Evolutionary conservation across 1,139 yeast species (phyloP).

Genomic region (Yueomyces sp.): DNA sequence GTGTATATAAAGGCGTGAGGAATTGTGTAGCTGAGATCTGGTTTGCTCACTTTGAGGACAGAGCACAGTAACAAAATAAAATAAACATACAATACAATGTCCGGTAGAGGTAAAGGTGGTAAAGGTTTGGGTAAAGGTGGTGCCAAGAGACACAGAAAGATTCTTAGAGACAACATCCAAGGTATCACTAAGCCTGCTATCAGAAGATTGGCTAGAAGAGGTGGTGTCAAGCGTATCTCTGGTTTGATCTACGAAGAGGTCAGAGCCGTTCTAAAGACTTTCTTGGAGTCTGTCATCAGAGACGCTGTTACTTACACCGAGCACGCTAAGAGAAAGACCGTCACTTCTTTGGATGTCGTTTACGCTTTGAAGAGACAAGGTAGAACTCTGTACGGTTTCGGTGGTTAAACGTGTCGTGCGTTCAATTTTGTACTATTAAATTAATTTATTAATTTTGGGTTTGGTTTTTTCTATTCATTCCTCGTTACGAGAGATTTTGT

Average conservation of each 20-base stretch:
- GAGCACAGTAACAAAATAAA: slow-evolving; percentile 1
- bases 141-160: slow-evolving; percentile 98
- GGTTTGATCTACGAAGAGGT: slow-evolving; percentile 96
- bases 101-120: slow-evolving; percentile 98
- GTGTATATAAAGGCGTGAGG: no score
- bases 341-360: slow-evolving; percentile 91
- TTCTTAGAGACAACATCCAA: slow-evolving; percentile 94
- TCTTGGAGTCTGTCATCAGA: slow-evolving; percentile 90
- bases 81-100: slow-evolving; percentile 34
- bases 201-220: slow-evolving; percentile 98
- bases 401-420: slow-evolving; percentile 46
- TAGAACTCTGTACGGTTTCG: slow-evolving; percentile 98
- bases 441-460: slow-evolving; percentile 96
- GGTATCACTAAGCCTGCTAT: slow-evolving; percentile 98
- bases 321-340: slow-evolving; percentile 99
- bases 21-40: no score
- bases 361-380: slow-evolving; percentile 99
- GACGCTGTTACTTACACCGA: slow-evolving; percentile 97
- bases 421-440: slow-evolving; percentile 48
- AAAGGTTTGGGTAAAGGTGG: slow-evolving; percentile 97
- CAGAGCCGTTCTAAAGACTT: slow-evolving; percentile 84
- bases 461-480: not conserved
- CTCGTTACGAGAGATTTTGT: no score
- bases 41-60: no score
- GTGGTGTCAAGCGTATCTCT: slow-evolving; percentile 99